Evolutionary conservation across 257 asterid species (phyloP), one percentile per base, ranked within the genome.

Genomic region (Avicennia marina): DNA sequence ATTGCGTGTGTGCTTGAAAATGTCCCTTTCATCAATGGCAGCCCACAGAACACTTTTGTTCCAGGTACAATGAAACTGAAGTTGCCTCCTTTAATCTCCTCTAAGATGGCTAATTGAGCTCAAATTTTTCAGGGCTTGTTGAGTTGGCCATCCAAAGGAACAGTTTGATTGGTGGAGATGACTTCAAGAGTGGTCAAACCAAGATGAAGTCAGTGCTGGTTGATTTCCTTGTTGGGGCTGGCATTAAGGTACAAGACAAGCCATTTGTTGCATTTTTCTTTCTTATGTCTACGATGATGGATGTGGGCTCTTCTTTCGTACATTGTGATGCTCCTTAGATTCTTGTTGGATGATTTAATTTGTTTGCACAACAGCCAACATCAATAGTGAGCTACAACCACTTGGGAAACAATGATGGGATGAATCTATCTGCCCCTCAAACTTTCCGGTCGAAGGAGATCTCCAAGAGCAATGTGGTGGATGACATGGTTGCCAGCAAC

Each of bases 361-460:
- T 53, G 59, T 41, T 39, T 29, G 48, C 49, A 12, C 33, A 27
- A 54, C 70, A 91, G 98, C 98, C 98, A 41, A 93, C 98, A 27
- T 93, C 98, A 2, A 93, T 93, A 0, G 98, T 93, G 77, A 93
- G 97, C 79, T 93, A 93, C 75, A 93, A 93, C 79, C 98, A 93
- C 69, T 68, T 93, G 60, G 98, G 98, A 48, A 93, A 93, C 87
- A 93, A 93, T 26, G 98, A 93, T 1, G 98, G 98, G 17, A 86
- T 93, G 97, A 93, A 93, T 56, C 82, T 93, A 3, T 89, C 97
- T 0, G 98, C 98, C 17, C 97, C 97, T 13, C 97, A 93, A 62
- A 93, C 98, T 11, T 93, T 89, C 83, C 83, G 98, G 12, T 93
- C 98, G 24, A 93, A 93, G 70, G 98, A 93, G 87, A 93, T 93